phyloP scores from a whole-genome alignment of 352 stramenopile species.

The Pythium coloratum region DNA sequence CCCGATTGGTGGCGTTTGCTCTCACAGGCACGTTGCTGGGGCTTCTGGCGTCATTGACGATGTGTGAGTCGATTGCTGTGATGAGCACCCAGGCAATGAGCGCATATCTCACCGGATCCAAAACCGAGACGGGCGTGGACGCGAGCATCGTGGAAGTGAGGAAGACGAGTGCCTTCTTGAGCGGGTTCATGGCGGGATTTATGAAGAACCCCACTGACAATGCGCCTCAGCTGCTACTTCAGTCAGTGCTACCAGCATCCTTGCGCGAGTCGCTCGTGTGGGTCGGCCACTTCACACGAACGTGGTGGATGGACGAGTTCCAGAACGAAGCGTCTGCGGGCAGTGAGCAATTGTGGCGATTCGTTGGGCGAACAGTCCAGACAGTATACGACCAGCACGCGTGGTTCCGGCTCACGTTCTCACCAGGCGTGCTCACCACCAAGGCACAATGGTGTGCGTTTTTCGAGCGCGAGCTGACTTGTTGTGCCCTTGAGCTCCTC shows the following conservation, averaged over 20 bases:
- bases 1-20: neutral
- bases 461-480: conserved; percentile 15
- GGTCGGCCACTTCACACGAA: conserved; percentile 12
- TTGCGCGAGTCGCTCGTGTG: conserved; percentile 14
- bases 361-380: conserved; percentile 1
- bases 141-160: neutral
- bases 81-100: neutral
- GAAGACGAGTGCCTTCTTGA: conserved; percentile 7
- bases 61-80: conserved; percentile 11
- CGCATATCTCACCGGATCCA: neutral
- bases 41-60: conserved; percentile 11
- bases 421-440: conserved; percentile 13
- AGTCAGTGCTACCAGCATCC: conserved; percentile 13
- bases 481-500: conserved; percentile 4
- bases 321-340: neutral
- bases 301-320: conserved; percentile 17
- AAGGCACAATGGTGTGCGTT: conserved; percentile 16
- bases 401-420: conserved; percentile 22
- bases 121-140: neutral
- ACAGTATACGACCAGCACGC: conserved; percentile 3
- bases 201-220: conserved; percentile 10
- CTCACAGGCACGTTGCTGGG: conserved; percentile 9
- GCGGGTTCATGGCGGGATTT: conserved; percentile 12
- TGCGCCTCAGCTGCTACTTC: conserved; percentile 11
- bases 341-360: conserved; percentile 9